Evolutionary conservation across 169 alveolate species (phyloP), one percentile per base, ranked within the genome.

Genomic region (Plasmodium adleri): DNA sequence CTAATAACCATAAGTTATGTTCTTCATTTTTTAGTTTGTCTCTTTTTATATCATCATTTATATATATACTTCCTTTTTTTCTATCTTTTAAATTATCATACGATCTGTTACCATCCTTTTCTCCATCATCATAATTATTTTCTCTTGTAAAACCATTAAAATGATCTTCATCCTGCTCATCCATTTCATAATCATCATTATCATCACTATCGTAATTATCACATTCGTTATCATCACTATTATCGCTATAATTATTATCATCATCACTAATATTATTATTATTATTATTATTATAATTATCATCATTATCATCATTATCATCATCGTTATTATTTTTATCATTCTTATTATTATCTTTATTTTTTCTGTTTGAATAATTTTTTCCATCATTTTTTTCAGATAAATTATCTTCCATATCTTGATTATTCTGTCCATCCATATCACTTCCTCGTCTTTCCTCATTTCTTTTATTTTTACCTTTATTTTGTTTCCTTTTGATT

Each of bases 1-100:
- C 97, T 78, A 96, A 87, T 50, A 94, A 96, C 99, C 99, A 97
- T 45, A 97, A 93, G 58, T 93, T 94, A 26, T 86, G 70, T 47
- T 74, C 62, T 47, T 74, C 72, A 50, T 66, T 39, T 22, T 50
- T 86, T 24, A 50, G 50, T 6, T 20, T 28, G 39, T 83, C 85
- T 45, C 6, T 49, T 45, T 56, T 67, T 17, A 56, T 56, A 56
- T 13, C 22, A 24, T 4, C 47, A 22, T 26, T 20, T 49, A 68
- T 39, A 17, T 64, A 47, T 71, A 13, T 62, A 17, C 64, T 54
- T 67, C 49, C 43, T 70, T 59, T n/a, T 28, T 24, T 72, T 58
- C 32, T 50, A 64, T 20, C 50, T 70, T 22, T 28, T 20, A 32
- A 17, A 9, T 39, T 66, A 22, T 86, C 2, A 22, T 12, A 56